Base-by-base conservation (phyloP, 2,329 filamentous ascomycete species). In the Clathrospora elynae region DNA sequence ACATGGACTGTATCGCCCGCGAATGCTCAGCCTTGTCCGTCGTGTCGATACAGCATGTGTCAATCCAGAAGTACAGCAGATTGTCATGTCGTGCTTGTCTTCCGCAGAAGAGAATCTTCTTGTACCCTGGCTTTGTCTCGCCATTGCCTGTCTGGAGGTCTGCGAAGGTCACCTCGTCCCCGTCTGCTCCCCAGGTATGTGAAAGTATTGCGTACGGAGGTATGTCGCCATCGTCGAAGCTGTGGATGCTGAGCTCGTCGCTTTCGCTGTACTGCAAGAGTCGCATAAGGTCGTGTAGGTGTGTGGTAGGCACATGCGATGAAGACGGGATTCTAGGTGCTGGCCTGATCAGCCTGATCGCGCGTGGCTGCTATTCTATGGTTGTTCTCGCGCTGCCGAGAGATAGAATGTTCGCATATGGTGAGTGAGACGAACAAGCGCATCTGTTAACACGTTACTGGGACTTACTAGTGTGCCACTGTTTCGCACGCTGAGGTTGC, bases 51-150 rank as follows among this genome's bases (percentile, higher is more conserved):
- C 39, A 42, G 23, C 22, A 42, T n/a, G n/a, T n/a, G 10, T 23
- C 6, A 10, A 23, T 23, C 20, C 20, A 23, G 20, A 24, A 24
- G 20, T 37, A 37, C 12, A 28, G 24, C 26, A 47, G 29, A 11
- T 30, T 30, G 18, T 49, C 46, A 2, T 29, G 35, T 22, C 12
- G 22, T 18, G 46, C 47, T 31, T 51, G 42, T 37, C 42, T 10
- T 32, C 25, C 26, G 24, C 46, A 61, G 7, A 44, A 45, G 17
- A 19, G 33, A 35, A 52, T 46, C 28, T 49, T 39, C 23, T 35
- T 17, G 24, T 46, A 51, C 17, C 47, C 32, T 10, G 20, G 14
- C 33, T 43, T 43, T 12, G 4, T 11, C 31, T 39, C 43, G 13
- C 39, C 42, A 13, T n/a, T 35, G 25, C 41, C 35, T 29, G 24